Conservation (phyloP, 345 rosid genomes). For the Salix exigua region DNA sequence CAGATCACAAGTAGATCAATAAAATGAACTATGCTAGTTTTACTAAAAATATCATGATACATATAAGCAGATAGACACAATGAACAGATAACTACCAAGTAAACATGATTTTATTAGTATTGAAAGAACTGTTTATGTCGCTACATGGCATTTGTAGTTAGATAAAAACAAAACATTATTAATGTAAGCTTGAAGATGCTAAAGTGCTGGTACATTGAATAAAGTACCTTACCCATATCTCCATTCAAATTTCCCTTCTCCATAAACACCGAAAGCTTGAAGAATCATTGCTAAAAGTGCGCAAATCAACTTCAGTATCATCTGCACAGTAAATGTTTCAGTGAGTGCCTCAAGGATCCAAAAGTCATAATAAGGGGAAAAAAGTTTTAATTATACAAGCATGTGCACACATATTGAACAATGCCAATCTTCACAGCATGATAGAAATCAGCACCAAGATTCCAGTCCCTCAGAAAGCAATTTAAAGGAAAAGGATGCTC, state of each 20-base stretch:
- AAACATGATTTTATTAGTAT: background rate
- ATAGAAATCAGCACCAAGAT: constrained; percentile 86
- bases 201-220: background rate
- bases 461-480: constrained; percentile 70
- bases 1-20: no score
- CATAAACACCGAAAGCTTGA: constrained; percentile 87
- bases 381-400: constrained; percentile 5
- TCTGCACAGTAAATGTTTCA: constrained; percentile 43
- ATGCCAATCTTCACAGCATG: constrained; percentile 95
- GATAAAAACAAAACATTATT: background rate
- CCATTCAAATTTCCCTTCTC: constrained; percentile 98
- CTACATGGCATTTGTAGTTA: background rate
- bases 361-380: background rate
- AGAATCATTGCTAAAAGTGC: constrained; percentile 92
- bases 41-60: background rate
- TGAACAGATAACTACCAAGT: background rate
- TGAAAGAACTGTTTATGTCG: background rate
- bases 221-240: constrained; percentile 66
- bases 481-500: constrained; percentile 95
- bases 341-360: constrained; percentile 13
- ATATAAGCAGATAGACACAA: background rate
- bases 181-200: background rate
- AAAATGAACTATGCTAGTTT: no score
- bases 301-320: constrained; percentile 90
- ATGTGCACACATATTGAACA: constrained; percentile 83